Evolutionary conservation across 2,329 filamentous ascomycete species (phyloP).

Genomic region (Sclerotinia spermophila): DNA sequence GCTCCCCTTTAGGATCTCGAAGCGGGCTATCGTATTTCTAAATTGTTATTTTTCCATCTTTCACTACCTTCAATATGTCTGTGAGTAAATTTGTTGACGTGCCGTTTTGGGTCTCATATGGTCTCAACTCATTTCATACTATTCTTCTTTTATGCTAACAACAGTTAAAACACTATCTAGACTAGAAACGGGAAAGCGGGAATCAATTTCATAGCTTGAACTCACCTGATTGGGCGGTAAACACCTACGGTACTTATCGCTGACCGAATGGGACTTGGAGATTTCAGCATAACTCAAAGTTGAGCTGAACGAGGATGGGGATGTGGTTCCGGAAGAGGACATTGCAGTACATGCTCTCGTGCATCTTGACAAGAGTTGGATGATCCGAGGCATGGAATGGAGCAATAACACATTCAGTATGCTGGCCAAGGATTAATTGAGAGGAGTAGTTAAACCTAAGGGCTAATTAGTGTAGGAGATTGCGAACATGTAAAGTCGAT

Average conservation of each 20-base stretch:
- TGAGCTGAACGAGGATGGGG: not conserved
- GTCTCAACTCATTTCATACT: no score
- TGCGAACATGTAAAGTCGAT: no score
- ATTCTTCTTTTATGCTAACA: no score
- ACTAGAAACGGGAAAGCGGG: not conserved
- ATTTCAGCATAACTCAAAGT: not conserved
- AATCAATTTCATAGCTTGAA: not conserved
- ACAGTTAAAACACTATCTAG: not conserved
- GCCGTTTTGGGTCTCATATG: no score
- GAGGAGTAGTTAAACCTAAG: no score
- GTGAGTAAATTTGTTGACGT: not conserved
- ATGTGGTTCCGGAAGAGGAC: not conserved
- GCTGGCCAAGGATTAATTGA: no score
- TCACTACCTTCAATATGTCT: not conserved
- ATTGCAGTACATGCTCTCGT: not conserved
- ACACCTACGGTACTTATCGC: not conserved
- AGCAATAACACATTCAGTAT: no score
- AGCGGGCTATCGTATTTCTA: not conserved
- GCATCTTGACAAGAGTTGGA: slow-evolving; percentile 1
- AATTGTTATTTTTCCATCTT: not conserved
- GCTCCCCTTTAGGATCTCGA: not conserved
- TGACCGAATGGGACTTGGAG: not conserved
- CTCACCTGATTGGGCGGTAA: not conserved
- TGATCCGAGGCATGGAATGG: not conserved
- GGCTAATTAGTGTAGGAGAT: no score